Evolutionary conservation across 768 basidiomycete genomes (phyloP).

Genomic region (Suillus paluster): DNA sequence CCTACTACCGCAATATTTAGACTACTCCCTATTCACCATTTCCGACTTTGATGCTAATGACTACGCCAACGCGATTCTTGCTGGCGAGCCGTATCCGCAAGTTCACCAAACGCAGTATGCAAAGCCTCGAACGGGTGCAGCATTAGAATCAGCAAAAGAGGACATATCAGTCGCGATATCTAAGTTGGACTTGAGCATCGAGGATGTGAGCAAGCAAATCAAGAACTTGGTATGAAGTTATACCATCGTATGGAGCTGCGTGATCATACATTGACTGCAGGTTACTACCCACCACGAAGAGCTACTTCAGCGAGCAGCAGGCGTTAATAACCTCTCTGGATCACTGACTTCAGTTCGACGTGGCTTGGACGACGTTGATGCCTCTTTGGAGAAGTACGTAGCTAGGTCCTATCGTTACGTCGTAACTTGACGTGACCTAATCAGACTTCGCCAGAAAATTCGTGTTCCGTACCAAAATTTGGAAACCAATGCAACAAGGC

Average conservation of each 20-base stretch:
- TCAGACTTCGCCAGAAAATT: constrained; percentile 84
- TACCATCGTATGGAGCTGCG: not conserved
- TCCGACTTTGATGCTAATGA: constrained; percentile 84
- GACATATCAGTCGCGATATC: constrained; percentile 90
- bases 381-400: constrained; percentile 76
- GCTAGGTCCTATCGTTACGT: not conserved
- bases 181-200: constrained; percentile 85
- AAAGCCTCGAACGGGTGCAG: constrained; percentile 30
- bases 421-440: constrained; percentile 8
- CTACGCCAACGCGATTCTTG: constrained; percentile 89
- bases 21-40: constrained; percentile 76
- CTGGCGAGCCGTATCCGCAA: constrained; percentile 76
- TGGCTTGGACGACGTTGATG: constrained; percentile 75
- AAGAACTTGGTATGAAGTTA: constrained; percentile 68
- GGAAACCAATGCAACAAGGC: constrained; percentile 66
- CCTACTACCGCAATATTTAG: constrained; percentile 40
- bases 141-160: constrained; percentile 68
- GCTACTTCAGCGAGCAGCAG: constrained; percentile 80
- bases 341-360: constrained; percentile 68
- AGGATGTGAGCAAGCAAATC: constrained; percentile 91
- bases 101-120: constrained; percentile 31
- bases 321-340: constrained; percentile 69
- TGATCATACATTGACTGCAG: constrained; percentile 38
- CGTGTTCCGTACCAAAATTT: constrained; percentile 82
- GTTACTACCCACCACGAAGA: constrained; percentile 84